Percentiles rank a stretch among this genome's conserved stretches.
Evolutionary conservation across 2,329 filamentous ascomycete species (phyloP).

Genomic region (Decorospora gaudefroyi): DNA sequence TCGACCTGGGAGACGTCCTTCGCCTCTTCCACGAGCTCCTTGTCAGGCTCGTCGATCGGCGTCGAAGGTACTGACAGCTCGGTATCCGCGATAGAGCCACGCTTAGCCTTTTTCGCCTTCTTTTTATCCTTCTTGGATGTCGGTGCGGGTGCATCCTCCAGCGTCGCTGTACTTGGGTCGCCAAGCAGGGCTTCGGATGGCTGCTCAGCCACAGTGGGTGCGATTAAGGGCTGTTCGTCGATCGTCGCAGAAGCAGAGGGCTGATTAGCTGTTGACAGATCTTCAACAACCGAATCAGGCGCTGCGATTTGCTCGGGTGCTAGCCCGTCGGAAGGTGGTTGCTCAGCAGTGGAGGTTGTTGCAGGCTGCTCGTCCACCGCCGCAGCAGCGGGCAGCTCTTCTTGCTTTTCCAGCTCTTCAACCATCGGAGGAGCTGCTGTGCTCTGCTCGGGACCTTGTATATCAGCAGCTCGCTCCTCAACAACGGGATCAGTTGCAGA

Average conservation of each 20-base stretch:
- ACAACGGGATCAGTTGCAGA: no score
- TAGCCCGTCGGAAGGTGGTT: constrained; percentile 1
- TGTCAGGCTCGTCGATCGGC: constrained; percentile 7
- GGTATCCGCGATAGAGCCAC: constrained; percentile 14
- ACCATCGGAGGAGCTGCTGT: no score
- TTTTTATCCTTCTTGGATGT: constrained; percentile 28
- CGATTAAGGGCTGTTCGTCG: not conserved
- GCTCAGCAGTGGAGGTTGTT: no score
- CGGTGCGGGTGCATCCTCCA: constrained; percentile 6
- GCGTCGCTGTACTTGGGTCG: not conserved
- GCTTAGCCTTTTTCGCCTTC: constrained; percentile 18
- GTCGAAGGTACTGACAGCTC: constrained; percentile 11
- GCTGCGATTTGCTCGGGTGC: not conserved
- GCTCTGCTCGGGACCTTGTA: no score
- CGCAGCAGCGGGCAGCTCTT: no score
- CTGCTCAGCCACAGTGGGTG: not conserved
- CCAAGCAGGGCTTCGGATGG: not conserved
- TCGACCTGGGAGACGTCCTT: not conserved
- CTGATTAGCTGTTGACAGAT: not conserved
- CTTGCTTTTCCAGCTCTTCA: no score
- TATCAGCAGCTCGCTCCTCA: no score
- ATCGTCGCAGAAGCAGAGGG: not conserved
- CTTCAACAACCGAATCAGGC: not conserved
- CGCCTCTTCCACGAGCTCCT: constrained; percentile 3
- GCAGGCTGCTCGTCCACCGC: no score